Base-by-base conservation (phyloP, 768 basidiomycete species). In the Serendipita sp. region DNA sequence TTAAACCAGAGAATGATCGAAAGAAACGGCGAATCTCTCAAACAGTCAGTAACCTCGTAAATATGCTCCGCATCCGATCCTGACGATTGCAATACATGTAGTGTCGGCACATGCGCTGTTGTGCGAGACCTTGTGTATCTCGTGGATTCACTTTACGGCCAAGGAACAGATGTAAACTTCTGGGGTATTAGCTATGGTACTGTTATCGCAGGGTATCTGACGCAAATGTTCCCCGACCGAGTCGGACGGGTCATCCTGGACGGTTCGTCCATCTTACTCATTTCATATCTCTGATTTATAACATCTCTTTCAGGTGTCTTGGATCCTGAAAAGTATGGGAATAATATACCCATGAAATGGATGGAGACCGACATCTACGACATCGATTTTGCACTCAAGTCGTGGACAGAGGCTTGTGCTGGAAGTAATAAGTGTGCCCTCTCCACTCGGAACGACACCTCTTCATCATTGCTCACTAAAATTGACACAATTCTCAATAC, bases 191-290 rank as follows among this genome's bases (percentile, higher is more conserved):
- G 54, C 13, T 66, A 66, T 41, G 65, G 65, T 11, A 64, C 65
- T 8, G 48, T 64, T 30, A 16, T 66, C 16, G 65, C 38, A 8
- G 32, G 18, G 16, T 66, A 66, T 36, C 28, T 60, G 18, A 60
- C 56, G 34, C 56, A 60, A n/a, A 60, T 60, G 65, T 66, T 66
- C 46, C 65, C 65, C 3, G 47, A 66, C 32, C 65, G 65, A 13
- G 65, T 65, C 11, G 56, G 56, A 60, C 4, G 62, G 5, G 65
- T 66, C 11, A 48, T 64, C 15, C n/a, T 64, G 13, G 65, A 66
- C 32, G 65, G 62, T 46, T 30, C 35, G n/a, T 35, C 41, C 23
- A 23, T n/a, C 18, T 51, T 51, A 5, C 7, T 51, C 18, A 5
- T 18, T 18, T 51, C 18, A 23, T 23, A 23, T 51, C n/a, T 7